Base-by-base conservation (phyloP, 495 filamentous ascomycete genomes). In the Pseudomonodictys pantanalensis region DNA sequence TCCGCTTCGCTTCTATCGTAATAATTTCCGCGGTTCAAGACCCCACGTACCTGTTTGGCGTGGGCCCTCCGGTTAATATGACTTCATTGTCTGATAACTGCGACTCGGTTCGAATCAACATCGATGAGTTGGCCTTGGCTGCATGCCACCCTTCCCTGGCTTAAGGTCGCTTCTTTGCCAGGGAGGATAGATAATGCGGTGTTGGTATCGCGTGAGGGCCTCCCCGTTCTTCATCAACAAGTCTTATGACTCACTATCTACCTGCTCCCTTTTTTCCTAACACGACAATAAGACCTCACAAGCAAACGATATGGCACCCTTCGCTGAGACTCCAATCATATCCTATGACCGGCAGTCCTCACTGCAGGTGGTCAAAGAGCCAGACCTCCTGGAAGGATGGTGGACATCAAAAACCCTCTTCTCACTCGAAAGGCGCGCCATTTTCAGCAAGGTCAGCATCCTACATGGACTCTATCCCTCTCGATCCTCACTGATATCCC, bases 361-460 rank as follows among this genome's bases (percentile, higher is more conserved):
- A 48, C 42, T 58, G 11, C 48, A 59, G 41, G 64, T 66, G 22
- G 32, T 60, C 35, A 67, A 67, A 56, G 65, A 67, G 29, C 42
- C 58, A 15, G 64, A 62, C 50, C 52, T 66, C 10, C 58, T 58
- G 17, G 58, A 62, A 38, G 61, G 57, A n/a, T 67, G 65, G 65
- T 67, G 65, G 65, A 67, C 49, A 3, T 59, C 52, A 15, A 47
- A 57, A 6, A 25, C 54, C n/a, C 35, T 56, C 11, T 68, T 60
- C 58, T 30, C 51, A 3, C 62, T 68, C 8, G 65, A 68, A 32
- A 44, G 62, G 22, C 56, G 65, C 38, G 60, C 65, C 15, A 58
- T 68, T n/a, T 65, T 68, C 47, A 65, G 57, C 62, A 68, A 61
- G 45, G n/a, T n/a, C n/a, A n/a, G 65, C 60, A 65, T 11, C 24